Evolutionary conservation across 208 protist species (phyloP), one percentile per base, ranked within the genome.

Genomic region (Naegleria lovaniensis): DNA sequence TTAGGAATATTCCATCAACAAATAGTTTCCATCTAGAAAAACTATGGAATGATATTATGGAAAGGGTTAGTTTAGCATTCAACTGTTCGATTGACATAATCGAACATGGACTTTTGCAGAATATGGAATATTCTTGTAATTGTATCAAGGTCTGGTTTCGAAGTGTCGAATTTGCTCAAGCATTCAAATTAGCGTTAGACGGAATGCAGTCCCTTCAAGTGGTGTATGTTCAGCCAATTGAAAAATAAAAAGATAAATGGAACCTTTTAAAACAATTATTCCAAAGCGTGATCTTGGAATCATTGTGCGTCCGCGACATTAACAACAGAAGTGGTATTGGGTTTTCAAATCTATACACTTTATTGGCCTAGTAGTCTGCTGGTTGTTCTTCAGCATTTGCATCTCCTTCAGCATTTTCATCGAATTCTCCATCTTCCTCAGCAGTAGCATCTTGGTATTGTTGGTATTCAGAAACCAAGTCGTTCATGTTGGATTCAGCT

Each of bases 401-500:
- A 84, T 94, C 92, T 22, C 55, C 55, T 67, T 67, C 55, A 67
- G 55, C 55, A 92, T 96, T 93, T 91, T 94, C 93, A 84, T 96
- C 95, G 91, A 94, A 95, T 92, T 96, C 95, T 36, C 94, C 95
- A 93, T 96, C 95, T 93, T 97, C 96, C 90, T 97, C 96, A 89
- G 95, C 92, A 75, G 95, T 95, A 91, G 96, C 96, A 90, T 96
- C 95, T 91, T 97, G 93, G 95, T 90, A 90, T 58, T 85, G 88
- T 90, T 90, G 88, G n/a, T 85, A 85, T 38, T 85, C 88, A 40
- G 39, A n/a, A 13, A 85, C 40, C 36, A 79, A 92, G 90, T 97
- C 96, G 93, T 94, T 95, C 92, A 97, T 96, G 93, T 97, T 96
- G 85, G 92, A 94, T 91, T 96, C 95, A 59, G 95, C 95, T 90